Evolutionary conservation across 192 early-diverging fungal genomes (phyloP).

Genomic region (Pilaira anomala): DNA sequence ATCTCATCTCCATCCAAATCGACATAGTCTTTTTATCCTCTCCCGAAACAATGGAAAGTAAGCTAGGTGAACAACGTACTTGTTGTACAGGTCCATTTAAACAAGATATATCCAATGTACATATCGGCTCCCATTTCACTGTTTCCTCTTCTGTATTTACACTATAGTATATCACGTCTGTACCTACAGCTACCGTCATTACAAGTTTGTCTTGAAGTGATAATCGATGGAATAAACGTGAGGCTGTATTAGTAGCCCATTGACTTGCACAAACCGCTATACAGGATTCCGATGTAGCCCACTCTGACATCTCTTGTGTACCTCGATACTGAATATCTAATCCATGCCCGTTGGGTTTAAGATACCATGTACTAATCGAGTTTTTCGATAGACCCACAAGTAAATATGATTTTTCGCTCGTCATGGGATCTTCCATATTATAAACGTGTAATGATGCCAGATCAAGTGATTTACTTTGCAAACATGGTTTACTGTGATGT

Average conservation of each 20-base stretch:
- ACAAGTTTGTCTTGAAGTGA: not conserved
- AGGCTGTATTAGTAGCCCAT: constrained; percentile 11
- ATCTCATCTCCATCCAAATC: constrained; percentile 35
- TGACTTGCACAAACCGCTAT: constrained; percentile 2
- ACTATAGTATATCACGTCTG: constrained; percentile 10
- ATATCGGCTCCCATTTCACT: constrained; percentile 3
- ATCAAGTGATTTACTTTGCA: not conserved
- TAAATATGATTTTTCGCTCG: not conserved
- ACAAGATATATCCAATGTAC: constrained; percentile 5
- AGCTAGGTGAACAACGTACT: not conserved
- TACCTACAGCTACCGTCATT: not conserved
- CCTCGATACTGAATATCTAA: constrained; percentile 6
- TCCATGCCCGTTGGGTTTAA: not conserved
- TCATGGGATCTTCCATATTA: not conserved
- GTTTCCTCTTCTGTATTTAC: not conserved
- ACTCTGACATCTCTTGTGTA: not conserved
- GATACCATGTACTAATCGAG: constrained; percentile 14
- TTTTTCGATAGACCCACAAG: constrained; percentile 16
- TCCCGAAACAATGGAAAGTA: constrained; percentile 2
- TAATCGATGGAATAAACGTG: constrained; percentile 13
- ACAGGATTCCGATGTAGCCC: not conserved
- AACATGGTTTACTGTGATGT: constrained; percentile 14
- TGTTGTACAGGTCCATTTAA: not conserved
- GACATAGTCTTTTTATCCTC: not conserved
- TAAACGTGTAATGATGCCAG: constrained; percentile 23